Base-by-base conservation (phyloP, 2,329 filamentous ascomycete species). In the Pyrenochaeta sp. region DNA sequence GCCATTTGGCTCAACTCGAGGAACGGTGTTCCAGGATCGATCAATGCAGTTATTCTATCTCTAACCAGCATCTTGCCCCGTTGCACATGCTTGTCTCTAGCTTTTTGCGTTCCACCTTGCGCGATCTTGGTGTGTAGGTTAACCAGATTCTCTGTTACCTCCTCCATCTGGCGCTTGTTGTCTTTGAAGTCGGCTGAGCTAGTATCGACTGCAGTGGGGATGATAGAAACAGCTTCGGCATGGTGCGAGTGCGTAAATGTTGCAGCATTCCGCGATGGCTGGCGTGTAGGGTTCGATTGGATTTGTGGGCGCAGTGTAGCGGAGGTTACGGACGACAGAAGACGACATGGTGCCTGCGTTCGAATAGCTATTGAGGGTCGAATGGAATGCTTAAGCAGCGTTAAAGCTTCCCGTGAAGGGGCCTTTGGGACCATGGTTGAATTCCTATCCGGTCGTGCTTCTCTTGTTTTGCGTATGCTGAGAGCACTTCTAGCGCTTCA, bases 21-120 rank as follows among this genome's bases (percentile, higher is more conserved):
- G 72, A 99, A 98, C 0, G 90, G 90, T 1, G 91, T 94, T 4
- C 93, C 93, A 0, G 91, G 90, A 71, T 99, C 94, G 58, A 97
- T 85, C 60, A 99, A 80, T 4, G 92, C 90, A 0, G 92, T 90
- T 48, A 99, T 86, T 30, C 94, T 88, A 75, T 98, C 94, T 61
- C 95, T 82, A 2, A 93, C 92, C 51, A 99, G 83, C 92, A 98
- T 97, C 83, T 98, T 98, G 60, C 91, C 91, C 65, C 93, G 83
- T 30, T 88, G 86, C 18, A 96, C 77, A 72, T 98, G 94, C 80
- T 97, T 97, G 60, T 94, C 87, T 54, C 90, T 83, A 3, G 94
- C 91, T 75, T 95, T 95, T 52, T 88, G 84, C 1, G 91, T 79
- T 0, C 95, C 95, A 47, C 94, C 94, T 60, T 85, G 83, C 45